phyloP scores from a whole-genome alignment of 73 alveolate species.

The Symbiodinium pilosum region DNA sequence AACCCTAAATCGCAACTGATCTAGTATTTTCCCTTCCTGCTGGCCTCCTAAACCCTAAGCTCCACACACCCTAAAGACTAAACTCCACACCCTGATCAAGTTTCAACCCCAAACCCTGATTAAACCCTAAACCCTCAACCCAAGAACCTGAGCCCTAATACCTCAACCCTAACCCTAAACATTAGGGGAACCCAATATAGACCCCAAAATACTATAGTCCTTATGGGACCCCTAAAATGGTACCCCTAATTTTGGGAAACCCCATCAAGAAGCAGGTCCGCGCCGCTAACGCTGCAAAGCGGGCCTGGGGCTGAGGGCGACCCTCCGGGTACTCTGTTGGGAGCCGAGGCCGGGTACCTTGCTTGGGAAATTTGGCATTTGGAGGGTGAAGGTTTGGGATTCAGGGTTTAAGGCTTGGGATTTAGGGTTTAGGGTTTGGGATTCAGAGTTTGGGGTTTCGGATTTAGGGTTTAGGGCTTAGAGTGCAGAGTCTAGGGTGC shows the following conservation, averaged over 20 bases:
- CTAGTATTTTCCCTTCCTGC: too few species aligned
- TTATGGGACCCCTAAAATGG: too few species aligned
- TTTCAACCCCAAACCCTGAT: neutral
- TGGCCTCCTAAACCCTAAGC: too few species aligned
- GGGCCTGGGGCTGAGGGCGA: constrained; percentile 92
- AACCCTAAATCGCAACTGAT: too few species aligned
- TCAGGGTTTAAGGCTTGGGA: neutral
- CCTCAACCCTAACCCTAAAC: neutral
- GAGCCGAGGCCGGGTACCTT: constrained; percentile 28
- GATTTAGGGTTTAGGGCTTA: too few species aligned
- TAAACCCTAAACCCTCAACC: neutral
- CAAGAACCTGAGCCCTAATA: neutral
- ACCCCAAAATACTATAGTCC: neutral
- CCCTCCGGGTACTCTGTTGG: constrained; percentile 44
- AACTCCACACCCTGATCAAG: neutral
- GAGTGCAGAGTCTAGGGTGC: neutral
- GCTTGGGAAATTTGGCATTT: too few species aligned
- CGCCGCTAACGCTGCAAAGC: neutral
- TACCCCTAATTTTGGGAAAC: too few species aligned
- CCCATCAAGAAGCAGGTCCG: neutral
- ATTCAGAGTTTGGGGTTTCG: neutral
- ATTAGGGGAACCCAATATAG: neutral
- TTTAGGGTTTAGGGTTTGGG: neutral
- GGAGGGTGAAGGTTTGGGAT: neutral
- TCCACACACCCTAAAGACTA: neutral